Conservation (phyloP, 2,329 filamentous ascomycete species). For the Verticillium albo-atrum region DNA sequence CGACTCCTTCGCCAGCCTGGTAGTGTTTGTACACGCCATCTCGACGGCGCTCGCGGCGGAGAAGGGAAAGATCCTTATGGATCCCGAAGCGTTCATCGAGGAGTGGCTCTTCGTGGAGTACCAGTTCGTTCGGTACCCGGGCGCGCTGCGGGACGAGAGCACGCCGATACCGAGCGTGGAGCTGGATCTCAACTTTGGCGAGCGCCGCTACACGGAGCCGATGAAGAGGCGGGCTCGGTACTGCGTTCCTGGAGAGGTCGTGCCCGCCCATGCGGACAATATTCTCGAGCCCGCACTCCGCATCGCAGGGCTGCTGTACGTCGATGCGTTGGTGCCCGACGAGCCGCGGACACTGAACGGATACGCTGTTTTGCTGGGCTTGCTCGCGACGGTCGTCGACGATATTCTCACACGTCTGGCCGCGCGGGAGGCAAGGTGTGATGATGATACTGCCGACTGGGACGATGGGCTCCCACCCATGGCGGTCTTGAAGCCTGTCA, state of each 20-base stretch:
- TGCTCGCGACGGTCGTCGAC: slow-evolving; percentile 19
- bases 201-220: background rate
- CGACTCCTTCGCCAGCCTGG: slow-evolving; percentile 18
- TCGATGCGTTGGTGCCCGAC: slow-evolving; percentile 26
- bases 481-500: slow-evolving; percentile 12
- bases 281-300: slow-evolving; percentile 22
- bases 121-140: slow-evolving; percentile 20
- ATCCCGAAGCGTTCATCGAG: slow-evolving; percentile 24
- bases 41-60: slow-evolving; percentile 12
- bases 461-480: slow-evolving; percentile 4
- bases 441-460: background rate
- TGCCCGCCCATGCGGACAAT: slow-evolving; percentile 2
- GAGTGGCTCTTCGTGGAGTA: slow-evolving; percentile 24
- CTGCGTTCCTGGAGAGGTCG: background rate
- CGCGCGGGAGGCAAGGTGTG: background rate
- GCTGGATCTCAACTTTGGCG: background rate
- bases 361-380: slow-evolving; percentile 21
- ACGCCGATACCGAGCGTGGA: background rate
- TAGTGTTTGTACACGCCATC: slow-evolving; percentile 19
- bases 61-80: slow-evolving; percentile 14
- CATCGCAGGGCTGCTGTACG: slow-evolving; percentile 21
- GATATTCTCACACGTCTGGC: slow-evolving; percentile 2
- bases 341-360: slow-evolving; percentile 24
- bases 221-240: background rate
- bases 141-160: slow-evolving; percentile 15